Evolutionary conservation across 306 rosid genomes (phyloP).

Genomic region (Dicorynia guianensis): DNA sequence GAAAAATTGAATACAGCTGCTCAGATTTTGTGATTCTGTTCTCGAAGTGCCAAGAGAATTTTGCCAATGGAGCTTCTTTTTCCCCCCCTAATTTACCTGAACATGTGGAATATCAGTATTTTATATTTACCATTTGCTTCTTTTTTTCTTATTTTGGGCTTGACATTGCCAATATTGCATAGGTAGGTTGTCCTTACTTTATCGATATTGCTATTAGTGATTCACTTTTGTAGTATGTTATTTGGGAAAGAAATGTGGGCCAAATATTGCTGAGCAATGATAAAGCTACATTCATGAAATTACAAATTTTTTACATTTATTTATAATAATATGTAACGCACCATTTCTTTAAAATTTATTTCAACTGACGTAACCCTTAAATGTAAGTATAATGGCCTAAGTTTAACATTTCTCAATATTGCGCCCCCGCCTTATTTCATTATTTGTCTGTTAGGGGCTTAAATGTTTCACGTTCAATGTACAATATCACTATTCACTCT

Average conservation of each 20-base stretch:
- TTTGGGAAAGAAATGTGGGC: background rate
- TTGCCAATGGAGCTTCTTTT: slow-evolving; percentile 17
- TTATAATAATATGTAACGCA: no score
- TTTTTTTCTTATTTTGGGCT: background rate
- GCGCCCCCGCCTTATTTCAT: no score
- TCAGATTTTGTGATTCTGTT: slow-evolving; percentile 57
- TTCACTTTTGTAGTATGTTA: slow-evolving; percentile 26
- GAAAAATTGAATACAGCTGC: slow-evolving; percentile 83
- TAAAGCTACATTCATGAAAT: no score
- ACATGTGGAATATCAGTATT: background rate
- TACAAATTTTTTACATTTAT: no score
- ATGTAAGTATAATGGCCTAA: no score
- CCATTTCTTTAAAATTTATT: no score
- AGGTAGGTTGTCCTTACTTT: slow-evolving; percentile 38
- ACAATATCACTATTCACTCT: background rate
- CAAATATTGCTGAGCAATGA: background rate
- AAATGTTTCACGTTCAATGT: background rate
- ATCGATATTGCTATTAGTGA: slow-evolving; percentile 9
- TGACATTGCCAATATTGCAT: slow-evolving; percentile 30
- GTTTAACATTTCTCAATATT: no score
- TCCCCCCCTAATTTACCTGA: background rate
- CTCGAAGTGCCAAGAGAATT: background rate
- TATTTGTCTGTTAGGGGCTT: background rate
- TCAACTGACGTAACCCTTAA: no score
- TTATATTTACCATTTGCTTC: background rate